Percentiles rank a stretch among this genome's conserved stretches.
Conservation (phyloP, 208 protist genomes). For the Leishmania aethiopica region DNA sequence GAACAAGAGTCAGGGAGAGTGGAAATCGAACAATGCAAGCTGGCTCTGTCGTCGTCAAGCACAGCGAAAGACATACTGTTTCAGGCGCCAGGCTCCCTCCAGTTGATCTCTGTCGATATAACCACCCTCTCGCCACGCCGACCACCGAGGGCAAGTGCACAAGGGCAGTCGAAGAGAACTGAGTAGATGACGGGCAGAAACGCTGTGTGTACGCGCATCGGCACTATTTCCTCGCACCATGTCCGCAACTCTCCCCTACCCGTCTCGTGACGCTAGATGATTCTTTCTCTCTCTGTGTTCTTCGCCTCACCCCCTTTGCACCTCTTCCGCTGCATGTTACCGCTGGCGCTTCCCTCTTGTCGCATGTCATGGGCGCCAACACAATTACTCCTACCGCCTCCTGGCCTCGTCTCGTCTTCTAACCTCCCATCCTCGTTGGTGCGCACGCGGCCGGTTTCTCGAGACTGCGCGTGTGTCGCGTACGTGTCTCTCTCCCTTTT, state of each 20-base stretch:
- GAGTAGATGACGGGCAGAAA: not conserved
- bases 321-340: not conserved
- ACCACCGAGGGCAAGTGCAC: not conserved
- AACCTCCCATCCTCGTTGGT: not conserved
- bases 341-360: not conserved
- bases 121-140: not conserved
- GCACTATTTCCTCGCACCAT: not conserved
- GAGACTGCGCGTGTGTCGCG: not conserved
- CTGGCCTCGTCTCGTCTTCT: not conserved
- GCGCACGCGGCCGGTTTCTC: not conserved
- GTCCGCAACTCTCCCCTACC: not conserved
- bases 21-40: not conserved
- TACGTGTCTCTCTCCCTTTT: not conserved
- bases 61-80: not conserved
- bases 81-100: not conserved
- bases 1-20: not conserved
- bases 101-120: not conserved
- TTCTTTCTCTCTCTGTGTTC: not conserved
- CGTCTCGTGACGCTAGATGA: not conserved
- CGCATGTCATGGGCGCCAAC: not conserved
- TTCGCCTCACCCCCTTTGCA: not conserved
- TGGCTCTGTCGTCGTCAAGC: not conserved
- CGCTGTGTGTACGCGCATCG: not conserved
- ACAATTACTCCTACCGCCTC: not conserved
- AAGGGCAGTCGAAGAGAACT: not conserved